Conservation (phyloP, 2,329 filamentous ascomycete species). For the Exserohilum turcica region DNA sequence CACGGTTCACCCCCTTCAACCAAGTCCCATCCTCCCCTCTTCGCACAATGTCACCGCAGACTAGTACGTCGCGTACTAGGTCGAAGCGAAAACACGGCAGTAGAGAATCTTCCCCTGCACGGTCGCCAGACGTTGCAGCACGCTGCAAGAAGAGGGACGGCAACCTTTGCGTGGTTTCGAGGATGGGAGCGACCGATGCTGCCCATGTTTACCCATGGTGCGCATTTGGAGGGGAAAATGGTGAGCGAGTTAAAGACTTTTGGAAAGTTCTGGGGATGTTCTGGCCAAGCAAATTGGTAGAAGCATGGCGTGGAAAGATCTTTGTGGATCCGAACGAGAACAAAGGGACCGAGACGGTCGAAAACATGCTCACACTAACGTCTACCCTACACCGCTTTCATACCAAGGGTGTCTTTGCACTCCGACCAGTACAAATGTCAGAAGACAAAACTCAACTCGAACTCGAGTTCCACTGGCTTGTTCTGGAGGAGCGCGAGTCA, state of each 20-base stretch:
- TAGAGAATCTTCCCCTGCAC: conserved; percentile 13
- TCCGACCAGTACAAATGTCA: conserved; percentile 24
- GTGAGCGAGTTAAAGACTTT: background rate
- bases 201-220: conserved; percentile 28
- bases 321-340: conserved; percentile 3
- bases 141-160: conserved; percentile 19
- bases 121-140: conserved; percentile 10
- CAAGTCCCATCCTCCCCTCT: background rate
- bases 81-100: conserved; percentile 9
- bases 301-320: background rate
- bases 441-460: conserved; percentile 25
- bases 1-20: background rate
- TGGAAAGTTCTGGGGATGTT: background rate
- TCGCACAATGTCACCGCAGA: background rate
- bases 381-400: conserved; percentile 22
- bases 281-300: background rate
- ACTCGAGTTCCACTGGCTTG: conserved; percentile 26
- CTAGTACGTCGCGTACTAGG: conserved; percentile 8
- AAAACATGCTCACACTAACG: conserved; percentile 23
- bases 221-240: conserved; percentile 11
- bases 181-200: conserved; percentile 19
- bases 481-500: conserved; percentile 13
- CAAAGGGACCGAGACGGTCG: conserved; percentile 19
- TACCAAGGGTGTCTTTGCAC: conserved; percentile 17
- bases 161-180: conserved; percentile 20